Evolutionary conservation across 2,329 filamentous ascomycete genomes (phyloP).

Genomic region (Ploettnerulaceae sp.): DNA sequence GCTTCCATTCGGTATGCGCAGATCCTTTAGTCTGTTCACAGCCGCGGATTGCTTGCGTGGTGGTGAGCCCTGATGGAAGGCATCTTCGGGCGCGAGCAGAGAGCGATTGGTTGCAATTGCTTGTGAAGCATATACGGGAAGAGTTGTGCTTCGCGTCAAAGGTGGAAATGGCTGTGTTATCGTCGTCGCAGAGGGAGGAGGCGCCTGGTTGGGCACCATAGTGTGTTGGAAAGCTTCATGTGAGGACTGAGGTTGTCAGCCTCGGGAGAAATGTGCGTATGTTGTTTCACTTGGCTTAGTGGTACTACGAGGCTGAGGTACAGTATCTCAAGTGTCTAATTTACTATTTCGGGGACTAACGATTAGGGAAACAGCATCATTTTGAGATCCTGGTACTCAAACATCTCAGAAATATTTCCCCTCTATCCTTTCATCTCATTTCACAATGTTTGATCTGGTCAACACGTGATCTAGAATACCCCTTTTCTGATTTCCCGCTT

Average conservation of each 20-base stretch:
- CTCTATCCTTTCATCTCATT: too few relatives aligned
- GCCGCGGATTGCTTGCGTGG: slow-evolving; percentile 45
- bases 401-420: too few relatives aligned
- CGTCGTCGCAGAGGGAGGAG: slow-evolving; percentile 16
- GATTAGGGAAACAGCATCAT: not conserved
- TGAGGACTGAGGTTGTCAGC: slow-evolving; percentile 11
- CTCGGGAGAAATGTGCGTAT: slow-evolving; percentile 6
- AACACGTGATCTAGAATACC: too few relatives aligned
- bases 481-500: too few relatives aligned
- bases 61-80: slow-evolving; percentile 61
- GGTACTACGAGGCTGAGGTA: not conserved
- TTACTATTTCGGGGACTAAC: too few relatives aligned
- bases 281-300: not conserved
- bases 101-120: slow-evolving; percentile 46
- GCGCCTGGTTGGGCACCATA: slow-evolving; percentile 32
- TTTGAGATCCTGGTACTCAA: not conserved
- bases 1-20: slow-evolving; percentile 30
- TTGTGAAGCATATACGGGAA: slow-evolving; percentile 16
- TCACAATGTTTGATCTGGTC: too few relatives aligned
- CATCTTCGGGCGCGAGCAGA: slow-evolving; percentile 79
- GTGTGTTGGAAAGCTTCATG: slow-evolving; percentile 20
- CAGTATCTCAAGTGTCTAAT: too few relatives aligned
- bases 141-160: slow-evolving; percentile 26
- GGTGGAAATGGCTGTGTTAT: slow-evolving; percentile 22
- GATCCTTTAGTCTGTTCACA: slow-evolving; percentile 39